These are phyloP conservation scores for Huntiella decipiens DNA, from an alignment of 2,329 filamentous ascomycete species.

Conservation along the genomic window DNA sequence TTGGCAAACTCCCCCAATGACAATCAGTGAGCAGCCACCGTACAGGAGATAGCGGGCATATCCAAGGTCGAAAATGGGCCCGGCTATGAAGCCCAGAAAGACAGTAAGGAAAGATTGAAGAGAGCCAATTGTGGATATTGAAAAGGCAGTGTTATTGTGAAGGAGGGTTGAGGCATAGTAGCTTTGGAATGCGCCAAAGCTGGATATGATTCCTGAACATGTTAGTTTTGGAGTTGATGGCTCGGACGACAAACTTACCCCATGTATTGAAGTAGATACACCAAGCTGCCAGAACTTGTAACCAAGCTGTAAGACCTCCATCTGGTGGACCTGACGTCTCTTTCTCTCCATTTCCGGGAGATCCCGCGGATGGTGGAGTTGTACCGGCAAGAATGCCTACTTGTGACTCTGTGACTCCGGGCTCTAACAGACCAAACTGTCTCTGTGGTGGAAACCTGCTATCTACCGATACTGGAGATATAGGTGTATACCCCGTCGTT, in stretches of 20 bases:
- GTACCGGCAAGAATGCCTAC: background rate
- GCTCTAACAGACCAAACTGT: background rate
- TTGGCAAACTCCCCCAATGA: conserved; percentile 22
- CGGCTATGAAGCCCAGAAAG: conserved; percentile 19
- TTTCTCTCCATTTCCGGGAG: background rate
- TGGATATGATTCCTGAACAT: conserved; percentile 7
- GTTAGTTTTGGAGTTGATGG: background rate
- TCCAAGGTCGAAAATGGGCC: conserved; percentile 23
- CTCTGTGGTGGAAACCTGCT: background rate
- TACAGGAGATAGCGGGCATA: conserved; percentile 18
- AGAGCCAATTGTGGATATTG: conserved; percentile 21
- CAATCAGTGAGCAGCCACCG: conserved; percentile 18
- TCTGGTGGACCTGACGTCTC: conserved; percentile 11
- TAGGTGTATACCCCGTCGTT: background rate
- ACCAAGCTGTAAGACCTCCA: conserved; percentile 19
- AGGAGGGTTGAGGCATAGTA: conserved; percentile 19
- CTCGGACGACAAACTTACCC: conserved; percentile 13
- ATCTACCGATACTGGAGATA: background rate
- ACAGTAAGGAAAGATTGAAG: conserved; percentile 22
- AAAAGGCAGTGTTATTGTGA: conserved; percentile 13
- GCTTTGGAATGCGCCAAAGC: conserved; percentile 21
- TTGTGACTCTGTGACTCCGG: background rate
- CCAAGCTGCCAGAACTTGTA: conserved; percentile 20
- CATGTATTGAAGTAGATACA: conserved; percentile 20
- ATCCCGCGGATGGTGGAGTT: background rate